Percentiles rank a stretch among this genome's conserved stretches.
These are phyloP conservation scores for Leptographium radiaticola DNA, from an alignment of 2,329 filamentous ascomycete genomes.

Conservation along the genomic window DNA sequence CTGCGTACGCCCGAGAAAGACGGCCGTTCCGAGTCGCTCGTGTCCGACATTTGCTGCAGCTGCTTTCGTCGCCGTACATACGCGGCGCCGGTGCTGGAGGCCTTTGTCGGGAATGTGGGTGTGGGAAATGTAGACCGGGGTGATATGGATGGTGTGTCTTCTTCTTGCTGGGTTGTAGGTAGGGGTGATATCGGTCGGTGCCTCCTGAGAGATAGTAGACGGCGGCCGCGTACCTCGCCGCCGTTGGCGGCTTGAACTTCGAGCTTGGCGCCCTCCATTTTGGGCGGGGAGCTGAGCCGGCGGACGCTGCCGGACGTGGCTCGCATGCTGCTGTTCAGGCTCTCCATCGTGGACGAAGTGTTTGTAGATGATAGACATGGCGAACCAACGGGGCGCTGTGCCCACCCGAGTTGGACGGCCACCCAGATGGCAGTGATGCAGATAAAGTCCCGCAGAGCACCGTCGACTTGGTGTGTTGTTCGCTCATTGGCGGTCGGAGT, in stretches of 20 bases:
- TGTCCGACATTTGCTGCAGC: conserved; percentile 13
- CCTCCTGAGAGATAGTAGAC: conserved; percentile 3
- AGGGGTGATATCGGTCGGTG: not conserved
- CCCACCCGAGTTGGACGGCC: conserved; percentile 29
- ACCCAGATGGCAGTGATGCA: conserved; percentile 39
- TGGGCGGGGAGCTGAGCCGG: not conserved
- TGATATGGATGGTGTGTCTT: conserved; percentile 5
- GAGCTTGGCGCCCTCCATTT: not conserved
- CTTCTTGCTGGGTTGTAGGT: not conserved
- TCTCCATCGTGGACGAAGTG: not conserved
- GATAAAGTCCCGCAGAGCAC: conserved; percentile 33
- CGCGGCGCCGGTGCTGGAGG: conserved; percentile 32
- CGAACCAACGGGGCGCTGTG: not conserved
- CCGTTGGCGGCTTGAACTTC: not conserved
- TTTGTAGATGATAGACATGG: not conserved
- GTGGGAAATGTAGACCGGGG: not conserved
- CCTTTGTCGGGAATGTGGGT: conserved; percentile 21
- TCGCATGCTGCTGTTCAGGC: not conserved
- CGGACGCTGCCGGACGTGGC: not conserved
- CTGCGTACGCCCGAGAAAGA: not conserved
- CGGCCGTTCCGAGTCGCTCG: conserved; percentile 11
- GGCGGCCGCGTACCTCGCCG: conserved; percentile 2
- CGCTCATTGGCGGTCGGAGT: conserved; percentile 11
- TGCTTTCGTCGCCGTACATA: conserved; percentile 28
- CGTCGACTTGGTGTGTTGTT: conserved; percentile 25